Evolutionary conservation across 805 yeast species (phyloP), one percentile per base, ranked within the genome.

Genomic region (Saturnispora sekii): DNA sequence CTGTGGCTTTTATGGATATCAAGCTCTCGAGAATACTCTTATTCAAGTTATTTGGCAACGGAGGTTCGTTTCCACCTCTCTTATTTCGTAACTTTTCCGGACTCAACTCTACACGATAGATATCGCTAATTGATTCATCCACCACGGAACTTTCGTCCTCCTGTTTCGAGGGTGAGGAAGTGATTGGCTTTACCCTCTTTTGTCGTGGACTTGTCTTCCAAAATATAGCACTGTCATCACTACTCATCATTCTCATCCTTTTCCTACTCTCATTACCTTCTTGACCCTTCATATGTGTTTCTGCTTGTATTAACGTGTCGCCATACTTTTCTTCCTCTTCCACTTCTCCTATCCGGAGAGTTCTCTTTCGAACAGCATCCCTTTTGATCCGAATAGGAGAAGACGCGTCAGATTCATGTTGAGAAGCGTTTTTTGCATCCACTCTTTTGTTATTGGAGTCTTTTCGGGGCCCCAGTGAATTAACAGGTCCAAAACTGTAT

Each of bases 151-250:
- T 43, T 28, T 38, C 41, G 14, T 38, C 46, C 16, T 32, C 38
- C 0, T 6, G n/a, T 11, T 43, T 43, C 4, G 38, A 37, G 2
- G 46, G 46, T 14, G 46, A 43, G 14, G 46, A 43, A 4, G 10
- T 18, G 10, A 30, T 14, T 38, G 17, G 32, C 17, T 43, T 43
- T 6, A 43, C 16, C n/a, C 31, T 26, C 17, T 43, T 37, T 12
- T 43, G 42, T 32, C 42, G 41, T 4, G 46, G 46, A 17, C 41
- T 38, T 16, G 40, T 30, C 29, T 43, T 43, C 46, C 46, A 43
- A 29, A 43, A 43, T 38, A 43, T 28, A 15, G 41, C 32, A 28
- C 30, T 21, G n/a, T 43, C 46, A 38, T 43, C 46, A 12, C 41
- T 35, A 29, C 42, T 43, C 3, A 32, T 33, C 5, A 43, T 7